These are phyloP conservation scores for Rhytidiadelphus loreus DNA, from an alignment of 225 moss, liverwort and hornwort species.

Conservation along the genomic window DNA sequence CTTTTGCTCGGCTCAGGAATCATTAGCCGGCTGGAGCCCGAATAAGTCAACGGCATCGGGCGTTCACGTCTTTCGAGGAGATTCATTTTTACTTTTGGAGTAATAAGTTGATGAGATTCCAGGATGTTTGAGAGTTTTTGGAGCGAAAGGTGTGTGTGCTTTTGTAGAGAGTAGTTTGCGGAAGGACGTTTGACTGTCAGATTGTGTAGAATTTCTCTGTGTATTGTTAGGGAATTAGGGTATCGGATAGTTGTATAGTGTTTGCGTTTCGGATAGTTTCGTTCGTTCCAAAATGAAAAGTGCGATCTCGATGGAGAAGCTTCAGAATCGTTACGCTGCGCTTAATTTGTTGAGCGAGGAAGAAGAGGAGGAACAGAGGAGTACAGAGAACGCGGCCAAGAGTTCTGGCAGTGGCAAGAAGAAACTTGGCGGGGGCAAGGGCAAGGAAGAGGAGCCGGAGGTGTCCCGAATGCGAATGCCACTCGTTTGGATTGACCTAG, in stretches of 20 bases:
- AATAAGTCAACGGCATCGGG: not conserved
- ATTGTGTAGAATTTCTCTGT: not conserved
- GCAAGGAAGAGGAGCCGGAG: not conserved
- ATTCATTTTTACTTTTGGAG: not conserved
- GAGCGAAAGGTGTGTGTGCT: not conserved
- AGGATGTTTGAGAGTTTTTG: not conserved
- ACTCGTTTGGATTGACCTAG: constrained; percentile 58
- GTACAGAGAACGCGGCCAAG: not conserved
- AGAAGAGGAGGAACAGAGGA: constrained; percentile 1
- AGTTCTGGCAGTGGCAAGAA: constrained; percentile 2
- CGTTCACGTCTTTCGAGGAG: not conserved
- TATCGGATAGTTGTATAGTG: not conserved
- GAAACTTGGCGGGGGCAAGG: not conserved
- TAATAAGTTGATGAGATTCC: not conserved
- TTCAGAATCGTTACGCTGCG: constrained; percentile 20
- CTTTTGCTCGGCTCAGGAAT: not conserved
- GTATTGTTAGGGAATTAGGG: not conserved
- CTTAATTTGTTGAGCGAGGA: constrained; percentile 2
- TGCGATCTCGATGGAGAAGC: constrained; percentile 13
- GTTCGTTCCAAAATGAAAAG: not conserved
- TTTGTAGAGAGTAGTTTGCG: not conserved
- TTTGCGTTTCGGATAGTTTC: not conserved
- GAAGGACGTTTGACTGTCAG: not conserved
- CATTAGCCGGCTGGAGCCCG: not conserved
- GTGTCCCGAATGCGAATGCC: constrained; percentile 34